Evolutionary conservation across 352 stramenopile genomes (phyloP).

Genomic region (Globisporangium canariense): DNA sequence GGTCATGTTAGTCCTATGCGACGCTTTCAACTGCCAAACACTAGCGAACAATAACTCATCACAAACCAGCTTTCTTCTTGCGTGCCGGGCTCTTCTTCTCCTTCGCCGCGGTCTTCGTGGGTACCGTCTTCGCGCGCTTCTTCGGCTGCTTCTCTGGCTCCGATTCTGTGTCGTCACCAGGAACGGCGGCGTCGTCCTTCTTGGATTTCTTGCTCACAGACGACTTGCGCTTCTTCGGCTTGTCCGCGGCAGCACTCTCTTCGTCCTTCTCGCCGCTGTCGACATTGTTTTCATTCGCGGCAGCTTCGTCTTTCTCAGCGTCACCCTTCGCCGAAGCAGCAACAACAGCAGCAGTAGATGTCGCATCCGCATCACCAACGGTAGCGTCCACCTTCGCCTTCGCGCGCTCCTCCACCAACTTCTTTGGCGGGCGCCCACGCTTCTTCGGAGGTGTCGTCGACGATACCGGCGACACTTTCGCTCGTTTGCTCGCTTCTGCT

Average conservation of each 20-base stretch:
- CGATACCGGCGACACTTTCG: slow-evolving; percentile 1
- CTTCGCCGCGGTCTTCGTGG: slow-evolving; percentile 8
- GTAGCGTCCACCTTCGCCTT: neutral
- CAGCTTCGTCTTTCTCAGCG: neutral
- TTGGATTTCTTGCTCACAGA: slow-evolving; percentile 16
- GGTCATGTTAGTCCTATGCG: neutral
- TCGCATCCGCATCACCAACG: neutral
- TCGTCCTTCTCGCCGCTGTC: neutral
- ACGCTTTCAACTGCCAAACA: neutral
- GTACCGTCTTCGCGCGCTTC: slow-evolving; percentile 33
- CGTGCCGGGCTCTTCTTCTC: slow-evolving; percentile 32
- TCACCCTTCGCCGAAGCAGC: neutral
- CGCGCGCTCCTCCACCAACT: slow-evolving; percentile 6
- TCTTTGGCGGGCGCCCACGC: slow-evolving; percentile 7
- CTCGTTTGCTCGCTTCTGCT: slow-evolving; percentile 13
- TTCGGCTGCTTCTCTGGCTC: slow-evolving; percentile 45
- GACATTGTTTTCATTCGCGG: neutral
- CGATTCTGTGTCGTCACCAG: slow-evolving; percentile 43
- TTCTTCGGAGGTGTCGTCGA: slow-evolving; percentile 10
- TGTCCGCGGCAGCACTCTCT: slow-evolving; percentile 1
- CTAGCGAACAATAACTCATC: neutral
- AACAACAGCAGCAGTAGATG: neutral
- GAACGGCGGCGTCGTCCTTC: slow-evolving; percentile 5
- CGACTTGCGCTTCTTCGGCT: slow-evolving; percentile 16
- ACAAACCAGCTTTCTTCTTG: slow-evolving; percentile 42